phyloP scores from a whole-genome alignment of 345 rosid species.

The Corymbia maculata region DNA sequence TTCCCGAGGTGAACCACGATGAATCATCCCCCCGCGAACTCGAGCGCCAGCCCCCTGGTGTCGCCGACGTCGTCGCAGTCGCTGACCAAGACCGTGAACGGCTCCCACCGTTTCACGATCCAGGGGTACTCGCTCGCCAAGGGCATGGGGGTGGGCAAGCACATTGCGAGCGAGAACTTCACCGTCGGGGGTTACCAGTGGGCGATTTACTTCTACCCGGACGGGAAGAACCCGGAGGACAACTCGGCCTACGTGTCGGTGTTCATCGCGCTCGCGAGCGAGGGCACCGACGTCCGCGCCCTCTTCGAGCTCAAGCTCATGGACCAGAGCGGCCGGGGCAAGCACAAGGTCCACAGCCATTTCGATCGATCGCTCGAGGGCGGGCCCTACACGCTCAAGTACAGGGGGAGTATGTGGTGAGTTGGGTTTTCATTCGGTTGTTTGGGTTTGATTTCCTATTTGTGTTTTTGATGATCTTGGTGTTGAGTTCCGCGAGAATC shows the following conservation, averaged over 20 bases:
- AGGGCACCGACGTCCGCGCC: conserved; percentile 87
- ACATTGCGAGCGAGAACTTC: conserved; percentile 91
- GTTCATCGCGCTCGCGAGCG: conserved; percentile 91
- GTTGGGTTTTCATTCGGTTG: neutral
- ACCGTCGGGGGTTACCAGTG: conserved; percentile 76
- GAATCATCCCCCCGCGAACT: neutral
- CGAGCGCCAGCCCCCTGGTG: conserved; percentile 4
- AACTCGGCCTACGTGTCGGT: conserved; percentile 74
- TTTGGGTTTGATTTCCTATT: neutral
- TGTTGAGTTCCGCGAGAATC: neutral
- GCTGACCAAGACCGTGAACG: conserved; percentile 73
- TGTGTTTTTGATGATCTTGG: neutral
- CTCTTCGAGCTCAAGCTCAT: conserved; percentile 72
- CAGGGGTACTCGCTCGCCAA: conserved; percentile 86
- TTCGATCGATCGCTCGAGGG: conserved; percentile 87
- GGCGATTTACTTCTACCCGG: conserved; percentile 90
- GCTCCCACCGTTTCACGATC: conserved; percentile 78
- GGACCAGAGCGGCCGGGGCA: conserved; percentile 82
- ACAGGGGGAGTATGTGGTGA: conserved; percentile 93
- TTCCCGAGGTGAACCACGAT: neutral
- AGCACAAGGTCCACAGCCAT: conserved; percentile 87
- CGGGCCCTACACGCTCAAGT: conserved; percentile 90
- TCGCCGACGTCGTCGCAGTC: conserved; percentile 72
- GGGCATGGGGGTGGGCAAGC: conserved; percentile 85
- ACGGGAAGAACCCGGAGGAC: conserved; percentile 87